Evolutionary conservation across 306 rosid species (phyloP).

Genomic region (Prunus kanzakura): DNA sequence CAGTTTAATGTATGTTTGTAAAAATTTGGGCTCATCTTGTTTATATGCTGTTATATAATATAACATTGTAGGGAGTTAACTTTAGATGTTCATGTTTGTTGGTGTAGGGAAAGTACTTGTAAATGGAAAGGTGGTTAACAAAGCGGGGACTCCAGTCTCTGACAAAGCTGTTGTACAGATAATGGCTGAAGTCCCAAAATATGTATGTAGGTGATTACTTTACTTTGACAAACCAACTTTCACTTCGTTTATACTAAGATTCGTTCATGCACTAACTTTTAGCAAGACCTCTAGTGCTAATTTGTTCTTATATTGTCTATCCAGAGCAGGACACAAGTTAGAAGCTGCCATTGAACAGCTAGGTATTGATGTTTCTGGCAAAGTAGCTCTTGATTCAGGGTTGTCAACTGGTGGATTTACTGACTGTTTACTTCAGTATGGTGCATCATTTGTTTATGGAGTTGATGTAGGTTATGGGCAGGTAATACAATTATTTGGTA

Average conservation of each 20-base stretch:
- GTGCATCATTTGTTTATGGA: conserved; percentile 87
- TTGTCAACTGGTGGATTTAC: conserved; percentile 95
- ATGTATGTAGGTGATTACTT: conserved; percentile 95
- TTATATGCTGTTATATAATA: neutral
- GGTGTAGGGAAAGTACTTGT: conserved; percentile 78
- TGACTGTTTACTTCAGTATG: conserved; percentile 91
- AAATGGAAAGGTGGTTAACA: conserved; percentile 72
- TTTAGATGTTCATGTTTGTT: conserved; percentile 1
- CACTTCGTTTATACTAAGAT: conserved; percentile 9
- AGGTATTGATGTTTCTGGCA: conserved; percentile 63
- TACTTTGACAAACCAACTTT: conserved; percentile 24
- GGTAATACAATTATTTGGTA: conserved; percentile 36
- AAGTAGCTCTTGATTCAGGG: conserved; percentile 94
- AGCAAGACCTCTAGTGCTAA: conserved; percentile 10
- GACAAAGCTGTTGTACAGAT: conserved; percentile 79
- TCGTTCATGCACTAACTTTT: conserved; percentile 5
- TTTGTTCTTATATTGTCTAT: neutral
- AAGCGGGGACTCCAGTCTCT: conserved; percentile 81
- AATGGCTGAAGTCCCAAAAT: conserved; percentile 85
- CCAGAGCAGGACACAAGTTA: conserved; percentile 91
- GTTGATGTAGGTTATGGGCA: conserved; percentile 97
- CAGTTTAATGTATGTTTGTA: neutral
- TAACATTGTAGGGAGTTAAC: neutral
- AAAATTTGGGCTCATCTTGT: neutral
- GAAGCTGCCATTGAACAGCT: conserved; percentile 93